Conservation (phyloP, 257 asterid genomes). For the Lithospermum erythrorhizon region DNA sequence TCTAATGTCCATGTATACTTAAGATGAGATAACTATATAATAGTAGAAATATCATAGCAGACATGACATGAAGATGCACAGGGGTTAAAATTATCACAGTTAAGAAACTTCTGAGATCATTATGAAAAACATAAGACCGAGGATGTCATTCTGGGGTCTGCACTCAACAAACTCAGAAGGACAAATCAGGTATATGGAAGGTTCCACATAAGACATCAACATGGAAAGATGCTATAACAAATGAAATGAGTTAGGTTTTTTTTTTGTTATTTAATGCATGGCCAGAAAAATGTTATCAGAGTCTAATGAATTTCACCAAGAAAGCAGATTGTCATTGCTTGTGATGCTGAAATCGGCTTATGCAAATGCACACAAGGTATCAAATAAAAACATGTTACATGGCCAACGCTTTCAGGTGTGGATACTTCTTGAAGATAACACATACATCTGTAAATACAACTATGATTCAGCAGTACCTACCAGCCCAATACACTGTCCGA, state of each 20-base stretch:
- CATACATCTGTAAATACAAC: not conserved
- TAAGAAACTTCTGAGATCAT: not conserved
- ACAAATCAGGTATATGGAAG: not conserved
- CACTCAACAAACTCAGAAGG: not conserved
- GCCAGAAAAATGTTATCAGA: not conserved
- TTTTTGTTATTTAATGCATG: not conserved
- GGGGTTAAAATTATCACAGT: not conserved
- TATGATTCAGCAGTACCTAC: constrained; percentile 27
- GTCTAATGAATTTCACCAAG: not conserved
- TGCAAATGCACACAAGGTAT: not conserved
- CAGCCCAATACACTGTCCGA: constrained; percentile 96
- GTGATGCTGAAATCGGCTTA: no score
- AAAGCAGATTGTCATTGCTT: not conserved
- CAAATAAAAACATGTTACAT: not conserved
- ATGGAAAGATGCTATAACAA: no score
- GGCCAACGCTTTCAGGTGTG: not conserved
- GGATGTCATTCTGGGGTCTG: not conserved
- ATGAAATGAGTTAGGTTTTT: not conserved
- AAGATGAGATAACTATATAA: not conserved
- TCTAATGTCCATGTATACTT: not conserved
- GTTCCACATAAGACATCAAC: no score
- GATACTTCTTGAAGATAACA: not conserved
- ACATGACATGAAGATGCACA: not conserved
- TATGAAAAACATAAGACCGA: not conserved
- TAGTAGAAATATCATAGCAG: not conserved